These are phyloP conservation scores for Entelexis paramagnoliae DNA, from an alignment of 1,139 yeast species.

Conservation along the genomic window DNA sequence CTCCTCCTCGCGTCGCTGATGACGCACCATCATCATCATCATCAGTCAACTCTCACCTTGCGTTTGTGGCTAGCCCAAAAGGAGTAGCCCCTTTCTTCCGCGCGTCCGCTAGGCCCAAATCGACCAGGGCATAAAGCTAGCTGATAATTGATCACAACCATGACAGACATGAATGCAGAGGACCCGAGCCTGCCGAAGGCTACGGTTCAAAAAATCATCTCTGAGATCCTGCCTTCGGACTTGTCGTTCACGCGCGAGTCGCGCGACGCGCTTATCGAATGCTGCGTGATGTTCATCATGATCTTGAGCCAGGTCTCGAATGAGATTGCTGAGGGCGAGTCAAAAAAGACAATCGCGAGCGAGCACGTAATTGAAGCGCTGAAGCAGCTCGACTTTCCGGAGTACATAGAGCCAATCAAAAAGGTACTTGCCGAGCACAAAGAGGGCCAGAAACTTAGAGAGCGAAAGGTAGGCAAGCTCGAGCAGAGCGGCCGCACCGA, in stretches of 20 bases:
- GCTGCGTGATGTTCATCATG: constrained; percentile 94
- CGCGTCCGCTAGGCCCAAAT: neutral
- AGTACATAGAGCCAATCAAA: constrained; percentile 72
- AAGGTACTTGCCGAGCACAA: constrained; percentile 78
- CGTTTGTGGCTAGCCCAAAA: neutral
- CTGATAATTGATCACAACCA: neutral
- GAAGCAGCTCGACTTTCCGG: constrained; percentile 76
- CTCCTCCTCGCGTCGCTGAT: neutral
- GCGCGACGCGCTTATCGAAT: constrained; percentile 87
- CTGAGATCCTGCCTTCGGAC: constrained; percentile 81
- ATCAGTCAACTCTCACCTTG: neutral
- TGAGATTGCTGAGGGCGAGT: constrained; percentile 92
- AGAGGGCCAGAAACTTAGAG: constrained; percentile 67
- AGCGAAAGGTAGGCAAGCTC: constrained; percentile 83
- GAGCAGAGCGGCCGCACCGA: constrained; percentile 87
- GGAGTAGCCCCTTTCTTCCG: neutral
- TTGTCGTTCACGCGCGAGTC: constrained; percentile 87
- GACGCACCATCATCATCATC: too few relatives aligned
- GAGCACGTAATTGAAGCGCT: constrained; percentile 92
- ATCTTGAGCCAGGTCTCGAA: constrained; percentile 86
- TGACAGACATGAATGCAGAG: constrained; percentile 28
- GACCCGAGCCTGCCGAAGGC: constrained; percentile 43
- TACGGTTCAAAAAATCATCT: constrained; percentile 87
- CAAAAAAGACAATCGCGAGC: constrained; percentile 91
- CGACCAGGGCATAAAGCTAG: neutral